Conservation (phyloP, 495 filamentous ascomycete species). For the Bacidia gigantensis region DNA sequence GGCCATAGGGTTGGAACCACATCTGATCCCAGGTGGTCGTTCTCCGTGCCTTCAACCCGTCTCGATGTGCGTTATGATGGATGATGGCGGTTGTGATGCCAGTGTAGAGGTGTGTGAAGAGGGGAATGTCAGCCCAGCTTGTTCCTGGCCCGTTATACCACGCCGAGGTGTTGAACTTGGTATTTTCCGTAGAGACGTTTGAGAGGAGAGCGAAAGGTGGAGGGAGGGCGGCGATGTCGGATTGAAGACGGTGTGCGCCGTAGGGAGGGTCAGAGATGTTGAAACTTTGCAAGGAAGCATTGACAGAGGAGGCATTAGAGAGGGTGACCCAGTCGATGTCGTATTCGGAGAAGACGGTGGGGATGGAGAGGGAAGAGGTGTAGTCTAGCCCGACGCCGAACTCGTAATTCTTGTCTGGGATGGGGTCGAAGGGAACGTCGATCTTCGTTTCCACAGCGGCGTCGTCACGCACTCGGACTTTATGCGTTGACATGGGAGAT, state of each 20-base stretch:
- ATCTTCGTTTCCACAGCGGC: neutral
- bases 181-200: neutral
- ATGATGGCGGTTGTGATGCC: slow-evolving; percentile 5
- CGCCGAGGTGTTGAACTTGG: neutral
- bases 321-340: slow-evolving; percentile 5
- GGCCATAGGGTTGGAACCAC: slow-evolving; percentile 8
- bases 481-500: neutral
- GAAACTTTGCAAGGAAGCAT: neutral
- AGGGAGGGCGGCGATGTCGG: slow-evolving; percentile 1
- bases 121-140: slow-evolving; percentile 1
- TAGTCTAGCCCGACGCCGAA: slow-evolving; percentile 10
- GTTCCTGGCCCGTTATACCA: neutral
- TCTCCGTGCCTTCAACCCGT: slow-evolving; percentile 4
- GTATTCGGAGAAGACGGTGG: slow-evolving; percentile 8
- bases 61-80: slow-evolving; percentile 8
- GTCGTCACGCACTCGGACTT: neutral
- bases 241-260: neutral
- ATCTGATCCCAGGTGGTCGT: slow-evolving; percentile 4
- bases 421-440: neutral
- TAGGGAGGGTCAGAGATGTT: neutral
- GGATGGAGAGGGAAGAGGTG: neutral
- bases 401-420: slow-evolving; percentile 1
- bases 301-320: neutral
- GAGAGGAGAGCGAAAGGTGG: neutral
- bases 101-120: slow-evolving; percentile 8